A percentile compares a stretch with the other conserved stretches of the same genome.
Conservation (phyloP, 176 grass and related monocot genomes). For the Miscanthus lutarioriparius region DNA sequence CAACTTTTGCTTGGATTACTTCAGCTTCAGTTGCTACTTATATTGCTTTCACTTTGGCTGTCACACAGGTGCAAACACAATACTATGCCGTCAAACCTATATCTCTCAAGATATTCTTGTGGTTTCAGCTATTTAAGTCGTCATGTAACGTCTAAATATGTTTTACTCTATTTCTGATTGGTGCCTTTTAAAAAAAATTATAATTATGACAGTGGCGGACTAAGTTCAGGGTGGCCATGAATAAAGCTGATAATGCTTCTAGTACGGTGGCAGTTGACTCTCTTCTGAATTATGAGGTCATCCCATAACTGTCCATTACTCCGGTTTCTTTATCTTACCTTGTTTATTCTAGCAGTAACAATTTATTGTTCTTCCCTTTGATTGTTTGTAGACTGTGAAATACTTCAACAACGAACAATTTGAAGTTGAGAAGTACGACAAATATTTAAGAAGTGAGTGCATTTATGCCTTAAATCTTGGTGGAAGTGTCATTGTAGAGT, state of each 20-base stretch:
- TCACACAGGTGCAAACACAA: slow-evolving; percentile 73
- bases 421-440: slow-evolving; percentile 96
- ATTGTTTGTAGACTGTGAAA: slow-evolving; percentile 79
- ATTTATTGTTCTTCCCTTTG: slow-evolving; percentile 42
- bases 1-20: slow-evolving; percentile 98
- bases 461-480: slow-evolving; percentile 31
- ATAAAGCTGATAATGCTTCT: slow-evolving; percentile 98
- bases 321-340: slow-evolving; percentile 20
- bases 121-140: slow-evolving; percentile 6
- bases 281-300: slow-evolving; percentile 96
- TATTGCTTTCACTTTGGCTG: slow-evolving; percentile 88
- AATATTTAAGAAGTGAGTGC: slow-evolving; percentile 88
- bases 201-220: slow-evolving; percentile 81
- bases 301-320: slow-evolving; percentile 29
- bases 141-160: not conserved
- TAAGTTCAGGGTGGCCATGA: slow-evolving; percentile 92
- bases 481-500: not conserved
- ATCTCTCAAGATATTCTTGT: slow-evolving; percentile 3
- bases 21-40: slow-evolving; percentile 93
- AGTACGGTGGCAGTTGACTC: slow-evolving; percentile 93
- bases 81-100: slow-evolving; percentile 16
- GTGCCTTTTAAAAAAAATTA: not conserved
- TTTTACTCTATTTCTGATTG: slow-evolving; percentile 15
- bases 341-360: slow-evolving; percentile 21
- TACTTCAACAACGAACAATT: slow-evolving; percentile 97